Evolutionary conservation across 1,284 basidiomycete species (phyloP), one percentile per base, ranked within the genome.

Genomic region (Singerocomus inundabilis): DNA sequence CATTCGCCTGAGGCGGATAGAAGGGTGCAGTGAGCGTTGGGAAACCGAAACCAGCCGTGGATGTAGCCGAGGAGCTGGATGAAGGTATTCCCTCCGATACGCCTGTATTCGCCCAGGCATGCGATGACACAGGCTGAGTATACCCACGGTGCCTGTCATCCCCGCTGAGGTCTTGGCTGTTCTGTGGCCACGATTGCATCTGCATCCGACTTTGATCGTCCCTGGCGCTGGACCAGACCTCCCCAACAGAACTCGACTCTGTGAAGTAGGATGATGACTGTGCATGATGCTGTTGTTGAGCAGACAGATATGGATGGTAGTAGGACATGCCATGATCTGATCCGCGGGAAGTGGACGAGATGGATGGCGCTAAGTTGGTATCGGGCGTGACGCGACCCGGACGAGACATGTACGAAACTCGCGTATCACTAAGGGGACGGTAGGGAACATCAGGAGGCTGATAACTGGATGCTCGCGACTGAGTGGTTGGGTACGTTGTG

Each of bases 21-120:
- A 76, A 80, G 6, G 77, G 69, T 18, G 78, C 70, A 53, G 54
- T 73, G 36, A 74, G 61, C 16, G 74, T 74, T 30, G 70, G 63
- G 51, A 75, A 68, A 34, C 48, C 15, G 54, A 57, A 67, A 34
- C 47, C 50, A 26, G 61, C 36, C 42, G 57, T 34, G 28, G 61
- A 28, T n/a, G 58, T 16, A 18, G 55, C 63, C 42, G 61, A 55
- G 46, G 62, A 49, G 38, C 51, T 56, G 34, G 57, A 46, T 46
- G 56, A 55, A 45, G 55, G 40, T 43, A 64, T 54, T 42, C 48
- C 58, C 45, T 61, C 58, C 26, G 67, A 60, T 34, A 53, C 35
- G 18, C 48, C 24, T 35, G 62, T 31, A 39, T 34, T 51, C 38
- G 51, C 21, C 65, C 68, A 70, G 46, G 39, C 46, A 54, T 66